Conservation (phyloP, 495 filamentous ascomycete genomes). For the Penicillium psychrofluorescens region DNA sequence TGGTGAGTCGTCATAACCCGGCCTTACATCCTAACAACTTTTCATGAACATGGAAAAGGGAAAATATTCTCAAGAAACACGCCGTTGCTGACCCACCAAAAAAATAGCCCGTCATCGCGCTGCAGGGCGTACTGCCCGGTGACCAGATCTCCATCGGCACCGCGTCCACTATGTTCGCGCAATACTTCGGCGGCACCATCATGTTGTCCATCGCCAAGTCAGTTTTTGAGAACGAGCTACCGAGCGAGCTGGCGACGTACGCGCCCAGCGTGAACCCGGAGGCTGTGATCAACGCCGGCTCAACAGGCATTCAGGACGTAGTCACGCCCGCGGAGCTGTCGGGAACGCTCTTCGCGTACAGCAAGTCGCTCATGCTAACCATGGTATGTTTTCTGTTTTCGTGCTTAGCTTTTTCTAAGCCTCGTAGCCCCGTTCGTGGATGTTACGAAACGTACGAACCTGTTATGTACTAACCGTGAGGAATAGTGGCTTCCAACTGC, state of each 20-base stretch:
- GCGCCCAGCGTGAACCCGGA: slow-evolving; percentile 16
- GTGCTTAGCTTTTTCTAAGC: too few species aligned
- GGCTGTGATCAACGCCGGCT: slow-evolving; percentile 4
- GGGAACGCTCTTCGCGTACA: slow-evolving; percentile 52
- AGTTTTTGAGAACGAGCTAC: neutral
- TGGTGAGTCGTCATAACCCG: slow-evolving; percentile 3
- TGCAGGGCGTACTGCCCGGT: slow-evolving; percentile 40
- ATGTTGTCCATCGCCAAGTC: neutral
- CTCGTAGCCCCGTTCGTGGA: too few species aligned
- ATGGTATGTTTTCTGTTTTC: too few species aligned
- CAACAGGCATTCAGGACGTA: slow-evolving; percentile 17
- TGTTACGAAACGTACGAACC: too few species aligned
- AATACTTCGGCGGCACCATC: neutral
- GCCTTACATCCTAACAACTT: too few species aligned
- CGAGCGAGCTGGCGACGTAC: slow-evolving; percentile 1
- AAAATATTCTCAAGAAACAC: neutral
- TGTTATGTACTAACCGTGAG: too few species aligned
- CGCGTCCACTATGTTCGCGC: slow-evolving; percentile 40
- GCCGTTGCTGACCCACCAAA: neutral
- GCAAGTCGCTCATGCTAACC: slow-evolving; percentile 5
- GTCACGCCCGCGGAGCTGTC: slow-evolving; percentile 35
- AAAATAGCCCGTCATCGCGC: slow-evolving; percentile 37
- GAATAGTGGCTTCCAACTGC: too few species aligned
- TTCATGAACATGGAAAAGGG: too few species aligned
- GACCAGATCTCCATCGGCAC: slow-evolving; percentile 36